Base-by-base conservation (phyloP, 768 basidiomycete species). In the Lanmaoa rubissima region DNA sequence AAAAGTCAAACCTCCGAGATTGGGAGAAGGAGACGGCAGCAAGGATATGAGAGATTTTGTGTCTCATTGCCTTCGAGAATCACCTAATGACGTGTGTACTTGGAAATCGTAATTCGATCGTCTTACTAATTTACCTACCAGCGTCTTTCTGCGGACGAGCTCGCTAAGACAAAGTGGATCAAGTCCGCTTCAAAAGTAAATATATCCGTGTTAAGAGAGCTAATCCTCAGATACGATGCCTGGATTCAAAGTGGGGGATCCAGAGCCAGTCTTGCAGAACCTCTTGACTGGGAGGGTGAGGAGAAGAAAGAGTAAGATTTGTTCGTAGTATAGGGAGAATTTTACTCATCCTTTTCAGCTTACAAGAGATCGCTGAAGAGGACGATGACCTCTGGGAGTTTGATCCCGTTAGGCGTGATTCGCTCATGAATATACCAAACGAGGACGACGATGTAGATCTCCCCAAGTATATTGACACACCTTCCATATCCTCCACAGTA, bases 31-130 rank as follows among this genome's bases (percentile, higher is more conserved):
- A 14, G 88, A 91, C 48, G 94, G 90, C 57, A 86, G 85, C 46
- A 88, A 85, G 65, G 90, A 92, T 55, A 86, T 98, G 82, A 79
- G 87, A 31, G 94, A 97, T 48, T 98, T 98, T 61, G 82, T 98
- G 66, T 77, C 86, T 2, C 78, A 79, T 55, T 95, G 92, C 69
- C 78, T 99, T 57, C 85, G 85, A 64, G 92, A 94, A 65, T 82
- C 82, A 32, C 90, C 97, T 1, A 74, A 69, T 38, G 90, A 94
- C 67, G 94, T 94, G 68, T 57, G 83, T 69, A 14, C 42, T 16
- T 39, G 11, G 55, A 47, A 26, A 53, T 41, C 38, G 32, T 34
- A 14, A 11, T 44, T 39, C 21, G 11, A 40, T 12, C 36, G 53
- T 21, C 64, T 52, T 35, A 3, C 53, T 61, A 32, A 66, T 40